Evolutionary conservation across 768 basidiomycete genomes (phyloP).

Genomic region (Russula abietina): DNA sequence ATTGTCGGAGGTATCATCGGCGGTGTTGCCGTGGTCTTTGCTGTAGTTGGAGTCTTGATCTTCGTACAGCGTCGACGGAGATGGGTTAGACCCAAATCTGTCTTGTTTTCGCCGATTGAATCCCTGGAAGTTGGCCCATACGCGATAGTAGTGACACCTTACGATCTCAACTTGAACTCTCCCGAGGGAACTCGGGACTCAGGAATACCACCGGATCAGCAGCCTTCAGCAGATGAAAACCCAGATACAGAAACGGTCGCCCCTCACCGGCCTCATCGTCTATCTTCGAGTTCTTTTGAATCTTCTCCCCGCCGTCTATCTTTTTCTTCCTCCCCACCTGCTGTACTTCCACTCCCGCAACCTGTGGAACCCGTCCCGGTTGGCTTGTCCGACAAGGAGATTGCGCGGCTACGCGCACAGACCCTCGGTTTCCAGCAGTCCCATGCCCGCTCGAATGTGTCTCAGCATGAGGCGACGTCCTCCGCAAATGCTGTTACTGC

Average conservation of each 20-base stretch:
- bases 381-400: constrained; percentile 15
- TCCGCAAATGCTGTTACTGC: not conserved
- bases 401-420: constrained; percentile 9
- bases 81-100: not conserved
- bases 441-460: not conserved
- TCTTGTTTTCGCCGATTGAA: not conserved
- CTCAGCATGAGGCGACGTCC: not conserved
- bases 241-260: too few species aligned
- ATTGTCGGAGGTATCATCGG: constrained; percentile 21
- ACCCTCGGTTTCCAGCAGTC: not conserved
- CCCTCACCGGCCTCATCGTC: too few species aligned
- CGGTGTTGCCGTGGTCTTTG: constrained; percentile 4
- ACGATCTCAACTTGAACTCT: not conserved
- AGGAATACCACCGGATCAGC: too few species aligned
- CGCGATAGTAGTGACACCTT: constrained; percentile 1
- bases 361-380: not conserved
- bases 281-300: too few species aligned
- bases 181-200: too few species aligned
- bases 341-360: not conserved
- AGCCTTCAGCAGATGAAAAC: too few species aligned
- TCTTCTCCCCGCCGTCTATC: too few species aligned
- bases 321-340: not conserved
- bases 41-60: not conserved
- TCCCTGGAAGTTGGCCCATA: not conserved
- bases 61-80: constrained; percentile 14